Base-by-base conservation (phyloP, 768 basidiomycete genomes). In the Porpolomopsis calyptriformis region DNA sequence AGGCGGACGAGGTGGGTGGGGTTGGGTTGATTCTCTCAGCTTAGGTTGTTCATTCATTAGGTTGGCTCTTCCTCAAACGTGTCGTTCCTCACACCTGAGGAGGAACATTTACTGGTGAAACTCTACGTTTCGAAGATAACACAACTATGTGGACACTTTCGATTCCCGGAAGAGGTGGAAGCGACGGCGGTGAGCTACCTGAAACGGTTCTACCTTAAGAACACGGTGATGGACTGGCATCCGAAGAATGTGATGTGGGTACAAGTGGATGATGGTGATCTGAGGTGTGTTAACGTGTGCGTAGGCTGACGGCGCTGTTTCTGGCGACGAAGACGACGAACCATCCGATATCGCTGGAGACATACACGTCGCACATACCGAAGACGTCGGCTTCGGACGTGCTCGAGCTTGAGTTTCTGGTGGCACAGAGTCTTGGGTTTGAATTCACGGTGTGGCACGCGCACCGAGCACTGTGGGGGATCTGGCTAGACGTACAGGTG, bases 161-260 rank as follows among this genome's bases (percentile, higher is more conserved):
- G 81, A 38, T 87, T 94, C 59, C 85, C 89, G 0, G 89, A 94
- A 55, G 82, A 90, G 57, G 90, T 98, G 5, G 88, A 93, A 61
- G 87, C 90, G 0, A 97, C 94, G 3, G 91, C 92, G 0, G 74
- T 87, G 47, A 81, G 76, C 46, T 99, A 96, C 63, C 69, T 99
- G 54, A 98, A 98, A 62, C 76, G 96, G 3, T 99, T 99, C 64
- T 99, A 98, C 60, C 74, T 98, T 46, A 85, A 85, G 66, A 98
- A 98, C 58, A 98, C 93, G 2, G 90, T 92, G 44, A 97, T 98
- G 92, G 96, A 98, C 60, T 97, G 90, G 83, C 96, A 98, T 67
- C 96, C 96, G 0, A 94, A 93, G 65, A 92, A 89, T 57, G 89
- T 99, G 57, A 99, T 99, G 96, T 96, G 82, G 63, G 7, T 10